A percentile compares a stretch with the other conserved stretches of the same genome.
These are phyloP conservation scores for Penicillium sp. DNA, from an alignment of 2,329 filamentous ascomycete species.

Conservation along the genomic window DNA sequence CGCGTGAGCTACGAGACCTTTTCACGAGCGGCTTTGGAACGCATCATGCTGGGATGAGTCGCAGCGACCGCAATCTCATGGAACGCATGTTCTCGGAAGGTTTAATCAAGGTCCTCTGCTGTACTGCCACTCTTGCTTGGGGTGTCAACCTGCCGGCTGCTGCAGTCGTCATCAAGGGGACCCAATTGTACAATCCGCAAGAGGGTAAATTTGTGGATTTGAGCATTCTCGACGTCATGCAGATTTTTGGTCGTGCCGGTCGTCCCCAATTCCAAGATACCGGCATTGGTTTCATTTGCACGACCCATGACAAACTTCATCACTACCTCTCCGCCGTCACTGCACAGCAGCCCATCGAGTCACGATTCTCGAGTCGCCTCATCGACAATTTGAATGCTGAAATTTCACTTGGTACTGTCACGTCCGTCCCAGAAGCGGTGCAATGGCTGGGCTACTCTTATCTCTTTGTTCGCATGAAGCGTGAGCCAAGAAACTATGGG, in stretches of 20 bases:
- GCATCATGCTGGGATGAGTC: slow-evolving; percentile 94
- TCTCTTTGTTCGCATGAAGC: slow-evolving; percentile 91
- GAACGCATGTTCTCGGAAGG: slow-evolving; percentile 86
- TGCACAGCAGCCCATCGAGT: slow-evolving; percentile 94
- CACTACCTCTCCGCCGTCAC: slow-evolving; percentile 93
- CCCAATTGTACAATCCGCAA: slow-evolving; percentile 91
- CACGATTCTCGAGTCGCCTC: slow-evolving; percentile 85
- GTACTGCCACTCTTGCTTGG: slow-evolving; percentile 96
- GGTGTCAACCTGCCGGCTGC: slow-evolving; percentile 97
- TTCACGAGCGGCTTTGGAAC: slow-evolving; percentile 87
- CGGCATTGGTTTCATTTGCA: slow-evolving; percentile 97
- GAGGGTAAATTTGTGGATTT: slow-evolving; percentile 96
- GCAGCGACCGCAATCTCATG: slow-evolving; percentile 91
- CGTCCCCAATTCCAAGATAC: slow-evolving; percentile 96
- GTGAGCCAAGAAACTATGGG: slow-evolving; percentile 84
- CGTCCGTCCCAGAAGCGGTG: slow-evolving; percentile 85
- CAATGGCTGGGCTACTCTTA: slow-evolving; percentile 99
- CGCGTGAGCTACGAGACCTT: slow-evolving; percentile 80
- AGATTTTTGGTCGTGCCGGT: slow-evolving; percentile 97
- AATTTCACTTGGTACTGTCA: slow-evolving; percentile 88
- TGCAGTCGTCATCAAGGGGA: slow-evolving; percentile 96
- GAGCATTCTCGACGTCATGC: slow-evolving; percentile 90
- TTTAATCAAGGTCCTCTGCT: slow-evolving; percentile 94
- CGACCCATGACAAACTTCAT: slow-evolving; percentile 83
- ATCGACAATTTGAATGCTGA: slow-evolving; percentile 97